Evolutionary conservation across 805 yeast species (phyloP).

Genomic region (Ogataea allantospora): DNA sequence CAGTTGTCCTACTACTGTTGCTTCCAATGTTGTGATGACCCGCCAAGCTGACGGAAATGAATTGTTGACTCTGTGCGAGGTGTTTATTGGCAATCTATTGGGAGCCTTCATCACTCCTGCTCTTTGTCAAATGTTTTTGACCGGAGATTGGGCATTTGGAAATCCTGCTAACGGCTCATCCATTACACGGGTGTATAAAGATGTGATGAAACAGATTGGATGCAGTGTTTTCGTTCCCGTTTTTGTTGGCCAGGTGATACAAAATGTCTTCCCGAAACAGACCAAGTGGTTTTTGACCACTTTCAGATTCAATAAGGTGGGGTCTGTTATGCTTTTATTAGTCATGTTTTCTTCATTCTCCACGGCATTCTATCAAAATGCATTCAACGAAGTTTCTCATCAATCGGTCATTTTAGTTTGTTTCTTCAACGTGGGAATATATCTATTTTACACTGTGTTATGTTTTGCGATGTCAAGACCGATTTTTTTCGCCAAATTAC

Average conservation of each 20-base stretch:
- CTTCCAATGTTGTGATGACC: constrained; percentile 92
- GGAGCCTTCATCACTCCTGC: constrained; percentile 92
- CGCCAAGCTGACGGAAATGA: constrained; percentile 82
- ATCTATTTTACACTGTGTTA: constrained; percentile 68
- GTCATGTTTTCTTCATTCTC: constrained; percentile 64
- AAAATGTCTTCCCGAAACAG: constrained; percentile 65
- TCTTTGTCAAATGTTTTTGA: constrained; percentile 65
- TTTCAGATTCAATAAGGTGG: constrained; percentile 66
- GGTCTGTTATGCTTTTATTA: constrained; percentile 73
- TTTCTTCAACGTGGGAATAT: constrained; percentile 79
- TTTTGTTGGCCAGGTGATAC: constrained; percentile 83
- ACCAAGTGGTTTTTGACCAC: constrained; percentile 58
- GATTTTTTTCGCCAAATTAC: constrained; percentile 43
- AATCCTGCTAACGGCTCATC: constrained; percentile 66
- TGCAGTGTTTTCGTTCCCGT: constrained; percentile 76
- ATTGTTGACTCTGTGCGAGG: constrained; percentile 72
- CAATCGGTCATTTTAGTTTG: constrained; percentile 72
- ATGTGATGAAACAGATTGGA: constrained; percentile 87
- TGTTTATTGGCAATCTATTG: constrained; percentile 75
- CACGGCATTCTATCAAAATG: constrained; percentile 80
- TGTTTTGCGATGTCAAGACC: constrained; percentile 65
- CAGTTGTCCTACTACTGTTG: constrained; percentile 88
- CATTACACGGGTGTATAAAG: constrained; percentile 57
- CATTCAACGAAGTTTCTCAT: constrained; percentile 54
- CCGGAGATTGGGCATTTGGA: constrained; percentile 67